A percentile compares a stretch with the other conserved stretches of the same genome.
Conservation (phyloP, 192 early-diverging fungal species). For the Coemansia sp. region DNA sequence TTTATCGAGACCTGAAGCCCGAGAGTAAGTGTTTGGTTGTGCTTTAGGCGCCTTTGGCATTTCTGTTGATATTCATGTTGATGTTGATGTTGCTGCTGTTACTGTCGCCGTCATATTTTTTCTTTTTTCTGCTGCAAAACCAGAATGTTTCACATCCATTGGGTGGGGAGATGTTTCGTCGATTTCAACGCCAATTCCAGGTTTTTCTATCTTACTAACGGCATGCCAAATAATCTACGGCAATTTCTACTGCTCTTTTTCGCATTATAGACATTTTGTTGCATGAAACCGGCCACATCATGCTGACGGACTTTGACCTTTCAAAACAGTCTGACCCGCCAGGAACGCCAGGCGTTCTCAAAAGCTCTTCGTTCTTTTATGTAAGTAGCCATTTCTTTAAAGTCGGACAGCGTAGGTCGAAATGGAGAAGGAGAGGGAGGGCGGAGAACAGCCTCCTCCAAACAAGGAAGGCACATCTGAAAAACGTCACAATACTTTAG, state of each 20-base stretch:
- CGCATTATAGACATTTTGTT: slow-evolving; percentile 72
- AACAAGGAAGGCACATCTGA: neutral
- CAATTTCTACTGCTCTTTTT: slow-evolving; percentile 3
- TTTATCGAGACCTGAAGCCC: slow-evolving; percentile 98
- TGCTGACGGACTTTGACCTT: slow-evolving; percentile 98
- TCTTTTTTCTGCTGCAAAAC: neutral
- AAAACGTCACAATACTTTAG: slow-evolving; percentile 1
- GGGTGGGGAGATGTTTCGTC: neutral
- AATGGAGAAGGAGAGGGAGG: no score
- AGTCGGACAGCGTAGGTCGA: no score
- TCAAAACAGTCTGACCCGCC: slow-evolving; percentile 89
- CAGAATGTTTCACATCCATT: neutral
- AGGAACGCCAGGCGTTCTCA: slow-evolving; percentile 70
- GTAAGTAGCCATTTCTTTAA: slow-evolving; percentile 34
- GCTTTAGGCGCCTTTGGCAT: neutral
- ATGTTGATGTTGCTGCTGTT: slow-evolving; percentile 3
- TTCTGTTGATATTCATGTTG: slow-evolving; percentile 8
- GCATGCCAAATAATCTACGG: neutral
- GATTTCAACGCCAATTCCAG: neutral
- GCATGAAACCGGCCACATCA: slow-evolving; percentile 95
- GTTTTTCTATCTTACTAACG: slow-evolving; percentile 15
- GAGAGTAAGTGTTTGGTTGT: slow-evolving; percentile 62
- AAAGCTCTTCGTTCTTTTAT: slow-evolving; percentile 58
- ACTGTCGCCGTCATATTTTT: neutral
- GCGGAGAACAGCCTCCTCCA: neutral